Evolutionary conservation across 805 yeast genomes (phyloP).

Genomic region (Ogataea naganishii): DNA sequence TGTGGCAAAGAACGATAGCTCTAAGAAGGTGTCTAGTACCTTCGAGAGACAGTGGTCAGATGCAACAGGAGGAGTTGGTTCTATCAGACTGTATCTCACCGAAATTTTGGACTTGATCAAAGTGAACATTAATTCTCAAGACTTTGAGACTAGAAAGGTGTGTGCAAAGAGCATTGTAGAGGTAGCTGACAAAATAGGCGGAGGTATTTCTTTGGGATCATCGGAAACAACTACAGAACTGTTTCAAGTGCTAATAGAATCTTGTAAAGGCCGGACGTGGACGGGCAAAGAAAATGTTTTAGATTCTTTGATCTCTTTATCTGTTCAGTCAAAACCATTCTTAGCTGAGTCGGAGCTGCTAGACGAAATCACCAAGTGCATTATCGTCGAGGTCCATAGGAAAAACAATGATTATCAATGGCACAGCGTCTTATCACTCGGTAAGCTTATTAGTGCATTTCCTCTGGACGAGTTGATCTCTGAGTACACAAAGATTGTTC

Average conservation of each 20-base stretch:
- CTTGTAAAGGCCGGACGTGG: conserved; percentile 78
- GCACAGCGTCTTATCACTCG: conserved; percentile 43
- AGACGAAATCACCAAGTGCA: conserved; percentile 31
- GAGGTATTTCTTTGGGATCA: conserved; percentile 18
- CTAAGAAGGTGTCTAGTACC: conserved; percentile 30
- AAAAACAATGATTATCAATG: conserved; percentile 57
- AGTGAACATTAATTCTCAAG: conserved; percentile 42
- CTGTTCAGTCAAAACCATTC: conserved; percentile 34
- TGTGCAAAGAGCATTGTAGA: conserved; percentile 61
- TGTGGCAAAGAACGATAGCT: conserved; percentile 64
- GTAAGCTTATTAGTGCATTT: conserved; percentile 30
- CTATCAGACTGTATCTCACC: conserved; percentile 56
- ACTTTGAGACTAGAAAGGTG: conserved; percentile 58
- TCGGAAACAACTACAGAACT: conserved; percentile 23
- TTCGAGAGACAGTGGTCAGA: conserved; percentile 73
- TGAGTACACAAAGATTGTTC: conserved; percentile 29
- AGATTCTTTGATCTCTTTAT: conserved; percentile 56
- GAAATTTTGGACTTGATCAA: conserved; percentile 56
- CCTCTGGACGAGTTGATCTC: conserved; percentile 25
- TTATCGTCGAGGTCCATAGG: conserved; percentile 55
- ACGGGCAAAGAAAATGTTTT: conserved; percentile 75
- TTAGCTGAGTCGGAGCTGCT: conserved; percentile 25
- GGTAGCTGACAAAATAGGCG: conserved; percentile 39
- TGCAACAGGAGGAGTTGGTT: conserved; percentile 63
- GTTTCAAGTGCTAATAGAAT: conserved; percentile 44